A percentile compares a stretch with the other conserved stretches of the same genome.
Evolutionary conservation across 768 basidiomycete genomes (phyloP).

Genomic region (Pholiota microspora): DNA sequence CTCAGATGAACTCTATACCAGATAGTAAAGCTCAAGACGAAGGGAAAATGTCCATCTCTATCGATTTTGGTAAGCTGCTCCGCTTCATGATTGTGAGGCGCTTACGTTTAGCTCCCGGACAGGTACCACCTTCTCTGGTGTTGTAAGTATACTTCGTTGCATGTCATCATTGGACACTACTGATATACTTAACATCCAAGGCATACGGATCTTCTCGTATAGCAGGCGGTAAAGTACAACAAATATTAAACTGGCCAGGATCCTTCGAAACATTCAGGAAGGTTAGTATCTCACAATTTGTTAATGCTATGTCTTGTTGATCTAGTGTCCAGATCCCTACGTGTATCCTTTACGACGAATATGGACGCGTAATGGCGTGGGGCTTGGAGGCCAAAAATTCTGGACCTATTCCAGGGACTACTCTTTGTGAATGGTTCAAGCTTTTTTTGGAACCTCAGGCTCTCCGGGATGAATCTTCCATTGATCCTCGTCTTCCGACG

Average conservation of each 20-base stretch:
- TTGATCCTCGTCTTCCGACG: conserved; percentile 78
- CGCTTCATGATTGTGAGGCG: not conserved
- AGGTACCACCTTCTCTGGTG: conserved; percentile 89
- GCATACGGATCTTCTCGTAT: conserved; percentile 88
- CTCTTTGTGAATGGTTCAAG: conserved; percentile 71
- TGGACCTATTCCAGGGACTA: conserved; percentile 61
- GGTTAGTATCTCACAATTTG: conserved; percentile 28
- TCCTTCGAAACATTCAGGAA: conserved; percentile 86
- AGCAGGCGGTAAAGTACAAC: conserved; percentile 74
- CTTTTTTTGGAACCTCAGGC: conserved; percentile 82
- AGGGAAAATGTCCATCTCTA: conserved; percentile 79
- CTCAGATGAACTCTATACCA: conserved; percentile 19
- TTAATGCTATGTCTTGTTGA: not conserved
- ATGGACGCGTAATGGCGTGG: conserved; percentile 77
- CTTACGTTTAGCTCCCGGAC: not conserved
- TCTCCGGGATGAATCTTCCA: conserved; percentile 63
- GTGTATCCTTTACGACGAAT: conserved; percentile 77
- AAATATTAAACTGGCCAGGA: conserved; percentile 85
- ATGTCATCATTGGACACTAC: not conserved
- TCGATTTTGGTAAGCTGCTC: conserved; percentile 70
- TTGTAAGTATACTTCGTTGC: conserved; percentile 49
- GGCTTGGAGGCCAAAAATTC: conserved; percentile 87
- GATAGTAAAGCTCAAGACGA: conserved; percentile 43
- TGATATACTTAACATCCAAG: conserved; percentile 33
- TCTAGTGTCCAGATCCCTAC: conserved; percentile 57